Base-by-base conservation (phyloP, 2,329 filamentous ascomycete genomes). In the Penicillium sp. region DNA sequence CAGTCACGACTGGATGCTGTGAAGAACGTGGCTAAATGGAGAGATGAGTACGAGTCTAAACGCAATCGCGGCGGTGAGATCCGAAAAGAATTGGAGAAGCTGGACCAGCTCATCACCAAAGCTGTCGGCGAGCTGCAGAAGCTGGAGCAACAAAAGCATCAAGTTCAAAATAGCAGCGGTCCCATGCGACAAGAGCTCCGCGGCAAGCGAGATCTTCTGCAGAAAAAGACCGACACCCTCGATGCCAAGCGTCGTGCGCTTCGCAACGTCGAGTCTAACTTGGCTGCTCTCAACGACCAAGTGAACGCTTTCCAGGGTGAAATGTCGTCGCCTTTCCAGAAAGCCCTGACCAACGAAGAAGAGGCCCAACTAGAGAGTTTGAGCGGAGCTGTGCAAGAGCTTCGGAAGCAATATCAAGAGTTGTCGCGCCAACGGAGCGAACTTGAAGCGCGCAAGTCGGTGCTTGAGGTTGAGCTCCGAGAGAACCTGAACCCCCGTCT, bases 1-100 rank as follows among this genome's bases (percentile, higher is more conserved):
- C 85, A 84, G 57, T 97, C 91, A 1, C 85, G 91, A 24, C 77
- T 97, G n/a, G 85, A 91, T 60, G 89, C 86, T 27, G 85, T 95
- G 28, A 84, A 85, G 50, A 78, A 82, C 4, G 81, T 91, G 29
- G 82, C 83, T 47, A 84, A 82, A 60, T 88, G 86, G 76, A 82
- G 90, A 33, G 78, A 83, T 43, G 83, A 88, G 61, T 86, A 82
- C 55, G 89, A 95, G 41, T 71, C 74, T 8, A 78, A 90, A 46
- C 75, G 80, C 48, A 75, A 73, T 11, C 80, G 86, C 46, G 80
- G 83, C 36, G 73, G 74, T 5, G 81, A 86, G 45, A 84, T 95
- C 46, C 79, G 81, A 44, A 75, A 71, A 11, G 80, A 89, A 60
- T 79, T 94, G 45, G 86, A 94, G 57, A 75, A 77, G 50, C 84